Base-by-base conservation (phyloP, 768 basidiomycete species). In the Daedaleopsis sinensis region DNA sequence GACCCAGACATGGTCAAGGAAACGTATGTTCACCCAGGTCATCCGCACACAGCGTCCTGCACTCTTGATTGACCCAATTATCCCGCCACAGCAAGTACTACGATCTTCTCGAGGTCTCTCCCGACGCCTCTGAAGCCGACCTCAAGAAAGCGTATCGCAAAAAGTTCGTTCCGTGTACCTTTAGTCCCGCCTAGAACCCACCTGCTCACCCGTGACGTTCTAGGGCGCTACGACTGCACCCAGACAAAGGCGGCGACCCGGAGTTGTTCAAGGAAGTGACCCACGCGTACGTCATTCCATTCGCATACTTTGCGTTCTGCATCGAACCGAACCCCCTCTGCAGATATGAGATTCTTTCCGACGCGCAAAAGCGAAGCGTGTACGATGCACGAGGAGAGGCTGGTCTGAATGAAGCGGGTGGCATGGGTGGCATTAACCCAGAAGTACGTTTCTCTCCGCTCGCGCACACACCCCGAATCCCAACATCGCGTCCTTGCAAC, bases 241-340 rank as follows among this genome's bases (percentile, higher is more conserved):
- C 93, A 21, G 93, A 95, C 83, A 96, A 96, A 77, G 94, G 95
- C 50, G 95, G 95, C 59, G 96, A 97, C 69, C 94, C 94, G 24
- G 96, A 98, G 75, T 76, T 91, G 56, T 98, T 98, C 88, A 98
- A 98, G 73, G 94, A 98, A 73, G 91, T 98, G 39, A 96, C 93
- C 11, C 93, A 94, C 79, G 93, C 93, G 90, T 94, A 81, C 63
- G 93, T 83, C 59, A 59, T 49, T 56, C 47, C 47, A 24, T 24
- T 57, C 52, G 52, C 50, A 55, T n/a, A 54, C 38, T 23, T 24
- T 50, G 44, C 62, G 52, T 58, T 39, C 7, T n/a, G 62, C 46
- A 48, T 50, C 56, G 47, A 36, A 52, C 10, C 13, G 42, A 44
- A 81, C 98, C 55, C 80, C 98, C 27, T 32, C 7, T 7, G 27